Conservation (phyloP, 805 yeast species). For the Groenewaldozyma salmanticensis region DNA sequence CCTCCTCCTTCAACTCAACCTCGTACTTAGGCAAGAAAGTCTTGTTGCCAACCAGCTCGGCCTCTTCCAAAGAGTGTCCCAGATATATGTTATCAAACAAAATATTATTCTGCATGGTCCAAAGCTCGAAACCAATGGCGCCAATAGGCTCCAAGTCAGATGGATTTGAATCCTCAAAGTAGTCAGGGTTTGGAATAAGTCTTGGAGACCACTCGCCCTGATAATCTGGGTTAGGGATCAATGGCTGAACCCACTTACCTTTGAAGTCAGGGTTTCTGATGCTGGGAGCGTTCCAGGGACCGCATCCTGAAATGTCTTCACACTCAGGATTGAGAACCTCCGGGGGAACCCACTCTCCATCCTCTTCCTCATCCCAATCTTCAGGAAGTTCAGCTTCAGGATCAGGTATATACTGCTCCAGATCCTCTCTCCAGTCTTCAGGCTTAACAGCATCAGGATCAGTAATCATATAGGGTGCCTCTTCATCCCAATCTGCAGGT, state of each 20-base stretch:
- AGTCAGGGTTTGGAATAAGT: slow-evolving; percentile 58
- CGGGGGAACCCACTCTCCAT: slow-evolving; percentile 78
- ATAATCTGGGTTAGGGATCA: slow-evolving; percentile 63
- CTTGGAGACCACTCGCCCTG: slow-evolving; percentile 72
- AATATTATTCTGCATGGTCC: slow-evolving; percentile 74
- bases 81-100: slow-evolving; percentile 76
- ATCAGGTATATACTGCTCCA: slow-evolving; percentile 50
- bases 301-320: slow-evolving; percentile 50
- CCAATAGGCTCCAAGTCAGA: slow-evolving; percentile 59
- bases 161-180: slow-evolving; percentile 48
- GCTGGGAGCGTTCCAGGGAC: slow-evolving; percentile 63
- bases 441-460: slow-evolving; percentile 67
- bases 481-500: slow-evolving; percentile 82
- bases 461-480: slow-evolving; percentile 49
- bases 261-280: slow-evolving; percentile 59
- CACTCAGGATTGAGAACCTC: slow-evolving; percentile 67
- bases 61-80: slow-evolving; percentile 78
- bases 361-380: slow-evolving; percentile 85
- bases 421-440: slow-evolving; percentile 67
- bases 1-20: slow-evolving; percentile 24
- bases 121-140: slow-evolving; percentile 78
- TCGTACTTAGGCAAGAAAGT: slow-evolving; percentile 43
- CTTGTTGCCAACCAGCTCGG: slow-evolving; percentile 70
- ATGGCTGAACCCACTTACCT: slow-evolving; percentile 73
- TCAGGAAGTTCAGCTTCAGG: slow-evolving; percentile 60